phyloP scores from a whole-genome alignment of 2,329 filamentous ascomycete genomes.

The Orbilia oligospora region DNA sequence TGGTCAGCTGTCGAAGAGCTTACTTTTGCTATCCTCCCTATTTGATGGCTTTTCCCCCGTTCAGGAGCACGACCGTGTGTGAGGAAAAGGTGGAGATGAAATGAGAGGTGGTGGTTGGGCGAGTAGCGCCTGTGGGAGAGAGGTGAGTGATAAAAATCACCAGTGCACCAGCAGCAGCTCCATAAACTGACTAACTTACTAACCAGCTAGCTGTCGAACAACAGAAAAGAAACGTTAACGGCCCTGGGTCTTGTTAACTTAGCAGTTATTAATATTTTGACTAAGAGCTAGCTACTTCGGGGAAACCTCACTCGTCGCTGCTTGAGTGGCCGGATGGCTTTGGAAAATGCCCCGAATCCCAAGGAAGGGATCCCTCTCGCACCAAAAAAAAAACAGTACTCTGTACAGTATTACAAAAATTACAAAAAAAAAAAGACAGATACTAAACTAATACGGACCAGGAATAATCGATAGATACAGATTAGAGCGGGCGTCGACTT shows the following conservation, averaged over 20 bases:
- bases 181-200: constrained; percentile 2
- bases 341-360: constrained; percentile 45
- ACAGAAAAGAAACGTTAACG: constrained; percentile 37
- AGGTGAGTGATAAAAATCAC: constrained; percentile 58
- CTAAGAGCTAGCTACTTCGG: constrained; percentile 35
- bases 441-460: background rate
- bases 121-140: constrained; percentile 47
- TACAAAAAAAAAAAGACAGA: constrained; percentile 6
- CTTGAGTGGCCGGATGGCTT: constrained; percentile 49
- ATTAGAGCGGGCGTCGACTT: constrained; percentile 22
- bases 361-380: constrained; percentile 14
- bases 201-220: constrained; percentile 41
- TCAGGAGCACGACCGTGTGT: constrained; percentile 57
- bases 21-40: constrained; percentile 38
- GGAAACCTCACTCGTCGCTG: constrained; percentile 17
- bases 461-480: constrained; percentile 1
- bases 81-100: constrained; percentile 57
- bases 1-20: constrained; percentile 60
- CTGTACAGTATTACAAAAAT: background rate
- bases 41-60: constrained; percentile 44
- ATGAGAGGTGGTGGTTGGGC: constrained; percentile 48
- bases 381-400: background rate
- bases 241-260: constrained; percentile 13
- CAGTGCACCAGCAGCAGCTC: background rate
- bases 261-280: constrained; percentile 23